Conservation (phyloP, 805 yeast genomes). For the Debaryomyces castellii region DNA sequence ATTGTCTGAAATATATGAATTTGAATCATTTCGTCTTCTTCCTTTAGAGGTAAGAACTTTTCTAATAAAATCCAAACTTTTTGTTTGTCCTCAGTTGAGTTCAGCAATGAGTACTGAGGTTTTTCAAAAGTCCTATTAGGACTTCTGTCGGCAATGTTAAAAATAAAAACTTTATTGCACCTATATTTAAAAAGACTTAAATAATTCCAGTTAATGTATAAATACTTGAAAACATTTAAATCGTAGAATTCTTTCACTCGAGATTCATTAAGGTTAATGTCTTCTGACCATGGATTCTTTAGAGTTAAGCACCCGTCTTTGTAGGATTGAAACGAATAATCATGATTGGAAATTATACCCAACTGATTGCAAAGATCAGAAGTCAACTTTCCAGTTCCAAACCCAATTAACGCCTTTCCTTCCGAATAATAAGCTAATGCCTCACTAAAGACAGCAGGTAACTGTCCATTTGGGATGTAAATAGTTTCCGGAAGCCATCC, state of each 20-base stretch:
- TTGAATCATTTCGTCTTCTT: constrained; percentile 8
- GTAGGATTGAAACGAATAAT: constrained; percentile 54
- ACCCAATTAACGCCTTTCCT: constrained; percentile 50
- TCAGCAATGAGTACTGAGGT: constrained; percentile 47
- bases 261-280: constrained; percentile 10
- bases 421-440: constrained; percentile 24
- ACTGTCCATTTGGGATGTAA: constrained; percentile 35
- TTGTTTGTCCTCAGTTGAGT: constrained; percentile 20
- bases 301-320: constrained; percentile 12
- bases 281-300: constrained; percentile 39
- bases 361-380: constrained; percentile 28
- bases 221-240: constrained; percentile 38
- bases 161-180: constrained; percentile 25
- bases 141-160: background rate
- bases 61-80: constrained; percentile 52
- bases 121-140: constrained; percentile 20
- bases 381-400: constrained; percentile 63
- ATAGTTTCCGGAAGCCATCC: constrained; percentile 74
- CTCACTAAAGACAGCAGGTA: constrained; percentile 19
- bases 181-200: constrained; percentile 15
- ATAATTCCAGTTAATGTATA: constrained; percentile 72
- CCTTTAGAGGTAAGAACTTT: constrained; percentile 35
- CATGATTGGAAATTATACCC: constrained; percentile 60
- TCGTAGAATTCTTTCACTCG: constrained; percentile 19
- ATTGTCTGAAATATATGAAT: constrained; percentile 22